phyloP scores from a whole-genome alignment of 1,284 basidiomycete species.

The Leucoagaricus sp. region DNA sequence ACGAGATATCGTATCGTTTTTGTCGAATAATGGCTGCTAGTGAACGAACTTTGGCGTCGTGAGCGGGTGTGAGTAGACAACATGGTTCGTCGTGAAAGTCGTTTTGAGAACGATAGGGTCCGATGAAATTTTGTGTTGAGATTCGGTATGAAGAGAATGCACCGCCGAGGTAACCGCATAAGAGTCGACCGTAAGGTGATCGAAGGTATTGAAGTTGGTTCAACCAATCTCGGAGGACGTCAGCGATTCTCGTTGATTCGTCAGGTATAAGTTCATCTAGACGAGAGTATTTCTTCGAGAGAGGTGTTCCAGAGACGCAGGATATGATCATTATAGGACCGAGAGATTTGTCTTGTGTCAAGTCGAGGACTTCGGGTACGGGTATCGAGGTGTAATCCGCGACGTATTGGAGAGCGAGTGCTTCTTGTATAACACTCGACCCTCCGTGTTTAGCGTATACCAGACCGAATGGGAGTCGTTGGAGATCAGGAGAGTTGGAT shows the following conservation, averaged over 20 bases:
- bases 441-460: conserved; percentile 5
- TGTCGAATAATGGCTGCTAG: conserved; percentile 13
- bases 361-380: conserved; percentile 23
- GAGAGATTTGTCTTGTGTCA: conserved; percentile 13
- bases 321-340: conserved; percentile 15
- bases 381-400: conserved; percentile 22
- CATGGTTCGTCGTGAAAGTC: conserved; percentile 11
- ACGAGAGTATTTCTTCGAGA: too few relatives aligned
- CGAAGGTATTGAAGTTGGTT: conserved; percentile 21
- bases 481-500: neutral
- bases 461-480: conserved; percentile 11
- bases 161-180: conserved; percentile 20
- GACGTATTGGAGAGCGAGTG: conserved; percentile 22
- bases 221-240: conserved; percentile 22
- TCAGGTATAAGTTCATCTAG: conserved; percentile 8
- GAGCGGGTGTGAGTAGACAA: neutral
- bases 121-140: neutral
- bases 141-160: conserved; percentile 19
- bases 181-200: conserved; percentile 19
- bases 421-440: conserved; percentile 14
- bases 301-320: conserved; percentile 15
- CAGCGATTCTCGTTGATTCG: conserved; percentile 15
- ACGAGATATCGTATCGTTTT: conserved; percentile 15
- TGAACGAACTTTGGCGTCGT: neutral
- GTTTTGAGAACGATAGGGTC: conserved; percentile 11